phyloP scores from a whole-genome alignment of 495 filamentous ascomycete species.

The Articulospora tetracladia region DNA sequence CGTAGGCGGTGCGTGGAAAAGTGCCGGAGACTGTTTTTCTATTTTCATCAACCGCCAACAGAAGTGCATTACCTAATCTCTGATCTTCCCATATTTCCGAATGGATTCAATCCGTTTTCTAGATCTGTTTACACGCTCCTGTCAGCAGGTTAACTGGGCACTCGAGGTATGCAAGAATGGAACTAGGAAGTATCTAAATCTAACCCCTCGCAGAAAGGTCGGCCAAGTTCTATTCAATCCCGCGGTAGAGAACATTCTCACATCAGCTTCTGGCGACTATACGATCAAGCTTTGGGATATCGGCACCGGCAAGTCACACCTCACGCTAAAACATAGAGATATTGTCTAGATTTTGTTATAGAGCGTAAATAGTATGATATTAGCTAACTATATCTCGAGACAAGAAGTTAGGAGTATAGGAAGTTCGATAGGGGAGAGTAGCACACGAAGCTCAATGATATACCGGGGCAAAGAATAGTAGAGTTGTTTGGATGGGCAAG shows the following conservation, averaged over 20 bases:
- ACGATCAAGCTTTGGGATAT: conserved; percentile 97
- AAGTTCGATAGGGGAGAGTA: conserved; percentile 86
- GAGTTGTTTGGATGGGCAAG: conserved; percentile 93
- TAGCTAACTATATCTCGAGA: conserved; percentile 96
- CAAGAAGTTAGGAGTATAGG: conserved; percentile 98
- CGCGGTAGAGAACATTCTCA: conserved; percentile 90
- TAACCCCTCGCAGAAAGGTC: conserved; percentile 62
- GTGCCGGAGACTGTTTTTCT: no score
- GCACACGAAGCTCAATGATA: conserved; percentile 84
- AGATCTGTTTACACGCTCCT: no score
- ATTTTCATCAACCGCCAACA: no score
- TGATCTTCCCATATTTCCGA: no score
- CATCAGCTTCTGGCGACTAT: conserved; percentile 91
- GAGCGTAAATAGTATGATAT: conserved; percentile 84
- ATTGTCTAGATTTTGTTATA: conserved; percentile 94
- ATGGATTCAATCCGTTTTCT: no score
- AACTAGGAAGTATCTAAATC: neutral
- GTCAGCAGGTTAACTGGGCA: conserved; percentile 76
- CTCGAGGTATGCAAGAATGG: conserved; percentile 41
- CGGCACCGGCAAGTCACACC: conserved; percentile 63
- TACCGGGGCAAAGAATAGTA: conserved; percentile 92
- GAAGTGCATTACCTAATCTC: no score
- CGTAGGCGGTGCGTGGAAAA: no score
- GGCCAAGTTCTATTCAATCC: conserved; percentile 98
- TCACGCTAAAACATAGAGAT: conserved; percentile 78